Evolutionary conservation across 2,329 filamentous ascomycete genomes (phyloP).

Genomic region (Arachnomyces sp.): DNA sequence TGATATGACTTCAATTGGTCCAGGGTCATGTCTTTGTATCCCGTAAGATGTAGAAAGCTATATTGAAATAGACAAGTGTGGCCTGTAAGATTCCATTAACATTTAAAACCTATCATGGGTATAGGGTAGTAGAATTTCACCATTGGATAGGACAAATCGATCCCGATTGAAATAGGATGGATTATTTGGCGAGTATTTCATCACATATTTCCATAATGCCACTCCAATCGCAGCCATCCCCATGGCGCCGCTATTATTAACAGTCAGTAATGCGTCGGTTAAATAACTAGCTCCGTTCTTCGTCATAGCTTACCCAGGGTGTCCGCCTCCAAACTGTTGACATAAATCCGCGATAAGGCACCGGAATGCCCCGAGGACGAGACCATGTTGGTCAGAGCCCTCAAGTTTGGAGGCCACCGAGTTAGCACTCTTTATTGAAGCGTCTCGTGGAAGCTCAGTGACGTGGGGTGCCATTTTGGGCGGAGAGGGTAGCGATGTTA

Average conservation of each 20-base stretch:
- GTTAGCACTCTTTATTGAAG: no score
- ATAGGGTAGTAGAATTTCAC: slow-evolving; percentile 12
- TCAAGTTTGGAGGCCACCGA: neutral
- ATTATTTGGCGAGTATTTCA: slow-evolving; percentile 52
- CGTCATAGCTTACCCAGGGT: slow-evolving; percentile 50
- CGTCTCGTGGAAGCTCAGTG: no score
- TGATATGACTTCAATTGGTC: slow-evolving; percentile 53
- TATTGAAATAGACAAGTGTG: slow-evolving; percentile 52
- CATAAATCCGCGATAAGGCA: slow-evolving; percentile 61
- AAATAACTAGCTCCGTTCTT: neutral
- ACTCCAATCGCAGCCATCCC: slow-evolving; percentile 57
- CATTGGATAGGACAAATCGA: slow-evolving; percentile 57
- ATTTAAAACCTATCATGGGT: neutral
- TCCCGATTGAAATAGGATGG: slow-evolving; percentile 55
- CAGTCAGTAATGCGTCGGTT: no score
- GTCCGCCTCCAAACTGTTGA: slow-evolving; percentile 62
- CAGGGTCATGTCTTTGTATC: slow-evolving; percentile 49
- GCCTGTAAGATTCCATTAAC: slow-evolving; percentile 19
- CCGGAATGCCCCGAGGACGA: slow-evolving; percentile 54
- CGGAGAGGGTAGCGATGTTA: no score
- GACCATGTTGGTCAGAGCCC: slow-evolving; percentile 27
- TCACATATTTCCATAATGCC: slow-evolving; percentile 55
- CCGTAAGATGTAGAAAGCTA: slow-evolving; percentile 45
- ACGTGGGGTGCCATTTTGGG: no score
- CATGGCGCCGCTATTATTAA: slow-evolving; percentile 43